phyloP scores from a whole-genome alignment of 148 eudicot genomes.

The Persicaria maculosa region DNA sequence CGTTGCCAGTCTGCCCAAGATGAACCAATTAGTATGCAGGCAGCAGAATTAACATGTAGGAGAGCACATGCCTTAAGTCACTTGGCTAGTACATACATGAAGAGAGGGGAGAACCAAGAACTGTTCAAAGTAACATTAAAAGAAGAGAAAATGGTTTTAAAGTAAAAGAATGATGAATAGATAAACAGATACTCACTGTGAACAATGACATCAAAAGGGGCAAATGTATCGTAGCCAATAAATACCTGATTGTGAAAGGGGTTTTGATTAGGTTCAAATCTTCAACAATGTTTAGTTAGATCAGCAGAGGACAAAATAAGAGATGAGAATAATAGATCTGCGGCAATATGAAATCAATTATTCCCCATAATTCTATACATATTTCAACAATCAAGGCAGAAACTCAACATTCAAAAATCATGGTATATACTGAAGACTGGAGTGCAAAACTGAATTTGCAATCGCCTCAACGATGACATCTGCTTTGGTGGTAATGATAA shows the following conservation, averaged over 20 bases:
- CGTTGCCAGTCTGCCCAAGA: constrained; percentile 86
- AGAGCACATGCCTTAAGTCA: neutral
- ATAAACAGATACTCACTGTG: constrained; percentile 49
- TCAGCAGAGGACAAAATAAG: neutral
- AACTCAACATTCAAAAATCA: neutral
- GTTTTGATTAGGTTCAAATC: constrained; percentile 5
- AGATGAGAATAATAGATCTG: neutral
- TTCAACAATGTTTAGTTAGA: neutral
- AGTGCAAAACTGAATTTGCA: neutral
- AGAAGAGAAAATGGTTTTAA: neutral
- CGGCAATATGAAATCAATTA: neutral
- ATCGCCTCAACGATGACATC: neutral
- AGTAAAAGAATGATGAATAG: constrained; percentile 1
- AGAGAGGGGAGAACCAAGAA: neutral
- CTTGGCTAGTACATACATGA: neutral
- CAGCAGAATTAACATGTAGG: constrained; percentile 73
- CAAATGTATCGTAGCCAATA: constrained; percentile 57
- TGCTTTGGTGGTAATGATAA: constrained; percentile 6
- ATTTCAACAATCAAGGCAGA: neutral
- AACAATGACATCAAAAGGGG: constrained; percentile 81
- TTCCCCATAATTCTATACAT: neutral
- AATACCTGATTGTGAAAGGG: constrained; percentile 44
- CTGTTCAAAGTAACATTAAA: neutral
- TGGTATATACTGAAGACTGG: neutral
- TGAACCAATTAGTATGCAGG: constrained; percentile 81